Evolutionary conservation across 1,139 yeast genomes (phyloP).

Genomic region (Yamadazyma buinensis): DNA sequence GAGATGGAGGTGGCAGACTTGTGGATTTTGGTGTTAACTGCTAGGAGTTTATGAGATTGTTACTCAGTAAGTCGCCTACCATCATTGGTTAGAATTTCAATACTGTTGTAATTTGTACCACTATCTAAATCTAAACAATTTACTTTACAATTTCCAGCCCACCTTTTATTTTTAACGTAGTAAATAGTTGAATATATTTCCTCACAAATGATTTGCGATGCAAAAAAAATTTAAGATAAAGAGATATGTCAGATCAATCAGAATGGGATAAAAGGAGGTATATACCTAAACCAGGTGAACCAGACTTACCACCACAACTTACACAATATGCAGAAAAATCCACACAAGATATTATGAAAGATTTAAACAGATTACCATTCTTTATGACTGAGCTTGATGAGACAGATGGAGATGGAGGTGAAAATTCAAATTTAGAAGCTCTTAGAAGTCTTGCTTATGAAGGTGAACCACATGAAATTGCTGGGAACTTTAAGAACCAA

Average conservation of each 20-base stretch:
- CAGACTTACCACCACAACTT: conserved; percentile 79
- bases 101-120: no score
- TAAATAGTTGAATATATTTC: no score
- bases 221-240: no score
- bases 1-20: conserved; percentile 38
- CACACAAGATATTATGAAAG: conserved; percentile 73
- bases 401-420: conserved; percentile 74
- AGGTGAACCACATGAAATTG: conserved; percentile 92
- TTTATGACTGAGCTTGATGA: conserved; percentile 90
- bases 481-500: conserved; percentile 83
- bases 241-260: conserved; percentile 23
- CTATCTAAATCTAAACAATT: no score
- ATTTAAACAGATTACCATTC: conserved; percentile 81
- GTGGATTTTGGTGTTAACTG: conserved; percentile 57
- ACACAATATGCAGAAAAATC: conserved; percentile 62
- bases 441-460: conserved; percentile 89
- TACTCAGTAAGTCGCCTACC: no score
- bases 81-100: no score
- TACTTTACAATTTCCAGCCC: no score
- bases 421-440: conserved; percentile 77
- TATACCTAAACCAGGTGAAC: conserved; percentile 74
- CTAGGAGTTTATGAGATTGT: no score
- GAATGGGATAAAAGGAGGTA: conserved; percentile 58
- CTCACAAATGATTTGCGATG: not conserved
- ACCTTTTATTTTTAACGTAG: no score